Base-by-base conservation (phyloP, 371 early-diverging fungal species). In the Mucor velutinosus region DNA sequence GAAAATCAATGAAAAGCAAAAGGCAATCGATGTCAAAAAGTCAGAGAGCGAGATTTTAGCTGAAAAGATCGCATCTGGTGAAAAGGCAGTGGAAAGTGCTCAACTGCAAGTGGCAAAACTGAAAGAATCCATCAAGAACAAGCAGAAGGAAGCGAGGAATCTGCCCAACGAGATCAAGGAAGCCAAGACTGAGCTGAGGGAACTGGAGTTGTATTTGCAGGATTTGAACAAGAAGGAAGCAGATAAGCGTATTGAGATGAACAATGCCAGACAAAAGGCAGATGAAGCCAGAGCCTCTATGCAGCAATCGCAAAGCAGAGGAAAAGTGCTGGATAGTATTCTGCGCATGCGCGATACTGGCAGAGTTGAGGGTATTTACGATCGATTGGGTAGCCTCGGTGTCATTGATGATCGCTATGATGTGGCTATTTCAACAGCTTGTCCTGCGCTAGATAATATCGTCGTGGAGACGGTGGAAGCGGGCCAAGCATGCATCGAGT, bases 341-440 rank as follows among this genome's bases (percentile, higher is more conserved):
- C 79, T 96, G 72, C 87, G 90, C 33, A 87, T 95, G 83, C 88
- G 89, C 56, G 90, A 94, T 65, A 74, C 86, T 27, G 97, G 96
- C 0, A 81, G 87, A 62, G 93, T 98, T 62, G 75, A 79, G 6
- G 97, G 97, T 0, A 96, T 98, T 47, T 89, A 93, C 73, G 99
- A 99, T 33, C 91, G 98, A 30, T 80, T 99, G n/a, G 98, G 98
- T 23, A 95, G 95, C 62, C 83, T 99, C 14, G 99, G 99, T 58
- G 89, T 92, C 0, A 97, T 99, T 69, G 96, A 95, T 65, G 91
- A 90, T 64, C 91, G 90, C 72, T 99, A 97, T 77, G 99, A 99
- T 72, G 90, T 97, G 3, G 99, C 99, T 0, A 89, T 99, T 17
- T 95, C 96, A 4, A 97, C 98, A 4, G 94, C 98, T 0, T 97